These are phyloP conservation scores for Pisolithus orientalis DNA, from an alignment of 768 basidiomycete species.

Conservation along the genomic window DNA sequence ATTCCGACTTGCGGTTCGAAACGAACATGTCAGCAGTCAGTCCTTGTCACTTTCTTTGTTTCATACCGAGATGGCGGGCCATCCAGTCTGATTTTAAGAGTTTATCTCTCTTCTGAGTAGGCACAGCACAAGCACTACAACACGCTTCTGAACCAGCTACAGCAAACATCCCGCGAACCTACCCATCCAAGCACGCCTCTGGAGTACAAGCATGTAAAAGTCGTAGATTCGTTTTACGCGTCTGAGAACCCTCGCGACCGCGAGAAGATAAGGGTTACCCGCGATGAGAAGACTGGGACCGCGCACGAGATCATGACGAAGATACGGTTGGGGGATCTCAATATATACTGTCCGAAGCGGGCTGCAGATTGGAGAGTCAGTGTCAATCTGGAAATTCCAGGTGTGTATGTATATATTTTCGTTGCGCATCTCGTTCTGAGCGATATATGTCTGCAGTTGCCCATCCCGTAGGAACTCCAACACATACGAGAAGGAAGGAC, in stretches of 20 bases:
- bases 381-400: conserved; percentile 85
- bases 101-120: conserved; percentile 33
- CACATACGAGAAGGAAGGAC: conserved; percentile 73
- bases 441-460: conserved; percentile 37
- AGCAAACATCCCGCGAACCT: conserved; percentile 47
- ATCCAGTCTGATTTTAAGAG: conserved; percentile 1
- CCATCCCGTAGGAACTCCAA: conserved; percentile 59
- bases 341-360: conserved; percentile 79
- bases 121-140: conserved; percentile 87
- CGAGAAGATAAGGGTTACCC: conserved; percentile 76
- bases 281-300: conserved; percentile 63
- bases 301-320: conserved; percentile 73
- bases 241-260: conserved; percentile 31
- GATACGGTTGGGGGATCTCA: conserved; percentile 77
- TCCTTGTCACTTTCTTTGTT: conserved; percentile 6
- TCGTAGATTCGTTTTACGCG: conserved; percentile 75
- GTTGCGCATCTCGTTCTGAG: background rate
- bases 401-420: conserved; percentile 37
- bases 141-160: conserved; percentile 76
- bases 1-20: conserved; percentile 69
- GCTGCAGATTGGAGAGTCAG: conserved; percentile 89
- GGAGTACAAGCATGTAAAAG: conserved; percentile 67
- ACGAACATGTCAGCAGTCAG: conserved; percentile 88
- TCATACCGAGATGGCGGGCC: background rate
- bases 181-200: conserved; percentile 52